These are phyloP conservation scores for Cicer cuneatum DNA, from an alignment of 306 rosid genomes.

Conservation along the genomic window DNA sequence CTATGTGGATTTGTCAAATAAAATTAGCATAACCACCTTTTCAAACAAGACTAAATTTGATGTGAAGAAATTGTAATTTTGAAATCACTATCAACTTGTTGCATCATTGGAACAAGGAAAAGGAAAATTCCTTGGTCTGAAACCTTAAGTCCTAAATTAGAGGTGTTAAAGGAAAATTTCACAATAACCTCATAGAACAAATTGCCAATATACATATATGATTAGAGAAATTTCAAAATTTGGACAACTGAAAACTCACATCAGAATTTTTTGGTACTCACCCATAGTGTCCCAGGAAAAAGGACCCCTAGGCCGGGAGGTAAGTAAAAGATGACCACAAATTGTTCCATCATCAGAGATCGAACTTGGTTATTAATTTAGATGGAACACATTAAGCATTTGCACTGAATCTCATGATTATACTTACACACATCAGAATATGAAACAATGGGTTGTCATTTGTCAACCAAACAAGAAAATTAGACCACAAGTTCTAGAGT, in stretches of 20 bases:
- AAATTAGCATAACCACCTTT: slow-evolving; percentile 27
- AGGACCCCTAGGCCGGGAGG: background rate
- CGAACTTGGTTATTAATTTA: background rate
- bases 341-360: background rate
- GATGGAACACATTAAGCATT: background rate
- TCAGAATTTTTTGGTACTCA: background rate
- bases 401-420: background rate
- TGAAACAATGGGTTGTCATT: slow-evolving; percentile 4
- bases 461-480: slow-evolving; percentile 8
- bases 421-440: background rate
- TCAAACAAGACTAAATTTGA: slow-evolving; percentile 1
- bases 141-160: slow-evolving; percentile 1
- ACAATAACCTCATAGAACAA: slow-evolving; percentile 14
- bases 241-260: background rate
- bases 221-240: slow-evolving; percentile 1
- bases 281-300: background rate
- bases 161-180: slow-evolving; percentile 3
- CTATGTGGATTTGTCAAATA: slow-evolving; percentile 5
- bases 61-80: background rate
- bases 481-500: background rate
- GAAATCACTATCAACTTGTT: background rate
- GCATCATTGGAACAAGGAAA: background rate
- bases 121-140: background rate
- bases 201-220: background rate
- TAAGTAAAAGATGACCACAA: background rate